Base-by-base conservation (phyloP, 495 filamentous ascomycete species). In the Talaromyces liani region DNA sequence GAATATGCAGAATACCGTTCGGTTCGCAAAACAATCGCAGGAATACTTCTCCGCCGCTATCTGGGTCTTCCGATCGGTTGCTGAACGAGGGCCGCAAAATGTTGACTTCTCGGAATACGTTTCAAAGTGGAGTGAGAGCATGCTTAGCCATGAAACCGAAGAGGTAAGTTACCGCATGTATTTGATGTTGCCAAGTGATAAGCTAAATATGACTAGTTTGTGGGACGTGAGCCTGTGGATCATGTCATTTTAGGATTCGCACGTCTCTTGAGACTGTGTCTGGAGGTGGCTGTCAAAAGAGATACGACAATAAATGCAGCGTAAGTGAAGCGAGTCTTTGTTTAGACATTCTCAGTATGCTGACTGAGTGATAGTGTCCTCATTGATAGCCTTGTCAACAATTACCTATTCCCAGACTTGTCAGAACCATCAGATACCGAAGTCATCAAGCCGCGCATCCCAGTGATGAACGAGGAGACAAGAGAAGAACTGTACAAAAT, bases 341-440 rank as follows among this genome's bases (percentile, higher is more conserved):
- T 12, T 27, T 31, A 16, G n/a, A 59, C 18, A 58, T 41, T 51
- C 5, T 29, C 25, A 5, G 31, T 25, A 12, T 57, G 24, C 61
- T 68, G 16, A 70, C 41, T 55, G 6, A 27, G 39, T 16, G n/a
- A 62, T 64, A 82, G 78, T 55, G 72, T 74, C 5, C 78, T 92
- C 49, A 80, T 83, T 18, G 81, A 82, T 58, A 75, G 75, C 14
- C 72, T 94, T 16, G 88, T 92, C 67, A 81, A 76, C 64, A 84
- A 78, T 49, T 88, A 90, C 66, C 81, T 96, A 1, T 93, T 92
- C 67, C 88, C 86, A 0, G 81, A 82, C 7, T 73, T 87, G 24
- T 77, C 83, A 2, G 63, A 68, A 7, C 62, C 72, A 1, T 66
- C 66, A 2, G 66, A 67, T 18, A 63, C 67, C 2, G 55, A 60